Percentiles rank a stretch among this genome's conserved stretches.
These are phyloP conservation scores for Albifimbria verrucaria DNA, from an alignment of 2,329 filamentous ascomycete species.

Conservation along the genomic window DNA sequence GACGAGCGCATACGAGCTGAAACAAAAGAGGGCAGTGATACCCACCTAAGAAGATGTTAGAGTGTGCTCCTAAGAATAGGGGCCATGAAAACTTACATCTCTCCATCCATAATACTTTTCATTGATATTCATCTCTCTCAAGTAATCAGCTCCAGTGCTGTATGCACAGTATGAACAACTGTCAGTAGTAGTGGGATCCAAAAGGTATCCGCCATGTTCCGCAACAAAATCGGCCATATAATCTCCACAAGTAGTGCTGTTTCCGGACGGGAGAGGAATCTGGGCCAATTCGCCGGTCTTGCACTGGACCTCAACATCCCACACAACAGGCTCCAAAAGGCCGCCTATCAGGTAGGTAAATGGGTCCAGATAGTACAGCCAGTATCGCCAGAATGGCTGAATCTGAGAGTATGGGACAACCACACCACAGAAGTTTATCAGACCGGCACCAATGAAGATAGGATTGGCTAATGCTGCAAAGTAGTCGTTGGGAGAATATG, in stretches of 20 bases:
- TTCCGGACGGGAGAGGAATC: conserved; percentile 4
- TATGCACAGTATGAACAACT: conserved; percentile 14
- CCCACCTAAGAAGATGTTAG: conserved; percentile 8
- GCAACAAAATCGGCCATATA: conserved; percentile 14
- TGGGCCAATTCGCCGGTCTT: conserved; percentile 22
- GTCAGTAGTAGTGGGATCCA: conserved; percentile 7
- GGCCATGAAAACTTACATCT: conserved; percentile 11
- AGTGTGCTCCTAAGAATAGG: not conserved
- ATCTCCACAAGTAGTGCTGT: conserved; percentile 11
- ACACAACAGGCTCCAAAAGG: conserved; percentile 31
- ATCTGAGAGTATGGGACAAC: conserved; percentile 18
- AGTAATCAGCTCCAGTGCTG: conserved; percentile 12
- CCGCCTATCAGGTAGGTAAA: conserved; percentile 39
- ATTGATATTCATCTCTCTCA: conserved; percentile 12
- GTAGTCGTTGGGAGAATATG: conserved; percentile 46
- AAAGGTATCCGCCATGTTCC: conserved; percentile 11
- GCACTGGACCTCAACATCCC: conserved; percentile 35
- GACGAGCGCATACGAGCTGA: conserved; percentile 16
- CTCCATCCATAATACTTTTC: conserved; percentile 16
- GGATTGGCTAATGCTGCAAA: conserved; percentile 47
- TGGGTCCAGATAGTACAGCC: conserved; percentile 39
- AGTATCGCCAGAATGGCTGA: conserved; percentile 21
- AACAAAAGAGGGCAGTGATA: conserved; percentile 15
- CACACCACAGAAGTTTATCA: conserved; percentile 19
- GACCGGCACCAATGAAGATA: conserved; percentile 35